Evolutionary conservation across 169 alveolate genomes (phyloP).

Genomic region (Eimeria tenella): DNA sequence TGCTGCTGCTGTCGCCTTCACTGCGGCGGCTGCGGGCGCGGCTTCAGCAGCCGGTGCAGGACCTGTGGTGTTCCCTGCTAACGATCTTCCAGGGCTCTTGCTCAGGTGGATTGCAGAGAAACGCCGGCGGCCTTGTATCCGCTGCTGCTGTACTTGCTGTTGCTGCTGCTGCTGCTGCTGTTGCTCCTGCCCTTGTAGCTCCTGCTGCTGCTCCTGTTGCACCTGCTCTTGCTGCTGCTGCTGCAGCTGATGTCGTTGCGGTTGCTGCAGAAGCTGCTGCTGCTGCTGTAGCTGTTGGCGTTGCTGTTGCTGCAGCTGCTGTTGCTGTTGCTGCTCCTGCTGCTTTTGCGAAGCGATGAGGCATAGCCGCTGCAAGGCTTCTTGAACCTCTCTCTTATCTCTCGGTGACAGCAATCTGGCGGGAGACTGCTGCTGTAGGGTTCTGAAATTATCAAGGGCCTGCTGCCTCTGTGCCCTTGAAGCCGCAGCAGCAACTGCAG

Average conservation of each 20-base stretch:
- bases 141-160: not conserved
- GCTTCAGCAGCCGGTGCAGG: not conserved
- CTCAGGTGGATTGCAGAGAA: not conserved
- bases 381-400: not conserved
- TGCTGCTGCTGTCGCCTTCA: constrained; percentile 8
- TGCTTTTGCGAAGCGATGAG: not conserved
- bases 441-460: not conserved
- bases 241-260: not conserved
- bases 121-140: not conserved
- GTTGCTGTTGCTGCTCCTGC: not conserved
- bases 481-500: not conserved
- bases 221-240: constrained; percentile 1
- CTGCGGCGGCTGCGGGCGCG: not conserved
- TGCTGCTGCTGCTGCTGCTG: constrained; percentile 28
- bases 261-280: not conserved
- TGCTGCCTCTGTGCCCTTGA: not conserved
- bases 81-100: too few relatives aligned
- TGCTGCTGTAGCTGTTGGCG: not conserved
- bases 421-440: not conserved
- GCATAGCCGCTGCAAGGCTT: not conserved
- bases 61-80: too few relatives aligned
- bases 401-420: not conserved
- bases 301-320: constrained; percentile 17
- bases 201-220: not conserved
- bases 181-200: not conserved